These are phyloP conservation scores for Xylaria sp. DNA, from an alignment of 2,329 filamentous ascomycete genomes.

Conservation along the genomic window DNA sequence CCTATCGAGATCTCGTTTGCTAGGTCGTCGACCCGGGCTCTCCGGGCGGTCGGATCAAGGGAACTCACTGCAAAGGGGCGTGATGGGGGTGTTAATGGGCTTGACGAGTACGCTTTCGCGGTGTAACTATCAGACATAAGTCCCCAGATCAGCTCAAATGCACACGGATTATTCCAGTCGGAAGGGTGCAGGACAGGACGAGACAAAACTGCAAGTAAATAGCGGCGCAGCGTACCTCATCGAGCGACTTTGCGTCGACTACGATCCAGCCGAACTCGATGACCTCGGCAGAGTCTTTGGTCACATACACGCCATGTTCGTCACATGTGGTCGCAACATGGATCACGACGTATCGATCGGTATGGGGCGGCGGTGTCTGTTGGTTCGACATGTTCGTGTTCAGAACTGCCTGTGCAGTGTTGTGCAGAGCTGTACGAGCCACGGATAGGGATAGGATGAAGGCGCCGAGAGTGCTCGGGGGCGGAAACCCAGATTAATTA, in stretches of 20 bases:
- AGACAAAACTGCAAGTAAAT: not conserved
- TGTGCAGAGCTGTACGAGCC: constrained; percentile 31
- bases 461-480: constrained; percentile 18
- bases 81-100: constrained; percentile 98
- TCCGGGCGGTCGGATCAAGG: constrained; percentile 30
- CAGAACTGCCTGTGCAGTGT: constrained; percentile 21
- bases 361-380: constrained; percentile 70
- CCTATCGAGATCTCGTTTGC: constrained; percentile 15
- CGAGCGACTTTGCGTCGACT: constrained; percentile 87
- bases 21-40: not conserved
- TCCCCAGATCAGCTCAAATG: constrained; percentile 32
- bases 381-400: constrained; percentile 57
- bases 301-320: constrained; percentile 98
- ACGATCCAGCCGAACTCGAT: constrained; percentile 99
- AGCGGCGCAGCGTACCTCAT: constrained; percentile 75
- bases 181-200: not conserved
- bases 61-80: constrained; percentile 95
- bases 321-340: constrained; percentile 99
- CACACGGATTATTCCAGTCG: not conserved
- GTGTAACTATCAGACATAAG: constrained; percentile 72
- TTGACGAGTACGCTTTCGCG: constrained; percentile 97
- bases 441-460: constrained; percentile 32
- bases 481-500: constrained; percentile 16
- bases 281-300: constrained; percentile 98
- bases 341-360: constrained; percentile 97